Percentiles rank a stretch among this genome's conserved stretches.
Evolutionary conservation across 1,284 basidiomycete genomes (phyloP).

Genomic region (Crucibulum parvulum): DNA sequence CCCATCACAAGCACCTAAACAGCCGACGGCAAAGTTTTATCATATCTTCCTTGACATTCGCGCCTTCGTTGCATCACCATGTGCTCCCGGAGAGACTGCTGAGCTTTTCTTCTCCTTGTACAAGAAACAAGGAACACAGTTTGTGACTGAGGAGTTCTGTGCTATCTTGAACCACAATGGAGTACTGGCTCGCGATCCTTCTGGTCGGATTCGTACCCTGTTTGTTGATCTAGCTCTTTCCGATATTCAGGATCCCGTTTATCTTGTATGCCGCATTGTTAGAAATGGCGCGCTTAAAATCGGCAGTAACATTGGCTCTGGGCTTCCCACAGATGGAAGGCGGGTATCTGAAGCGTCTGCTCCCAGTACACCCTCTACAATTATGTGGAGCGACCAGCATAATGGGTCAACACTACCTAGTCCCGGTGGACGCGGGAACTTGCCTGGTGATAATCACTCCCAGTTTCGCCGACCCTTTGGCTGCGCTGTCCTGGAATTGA

Average conservation of each 20-base stretch:
- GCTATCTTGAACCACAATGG: slow-evolving; percentile 92
- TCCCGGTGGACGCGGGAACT: slow-evolving; percentile 26
- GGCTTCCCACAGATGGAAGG: slow-evolving; percentile 52
- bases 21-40: slow-evolving; percentile 75
- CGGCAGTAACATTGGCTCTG: slow-evolving; percentile 59
- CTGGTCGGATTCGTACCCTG: slow-evolving; percentile 78
- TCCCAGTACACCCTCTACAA: slow-evolving; percentile 17
- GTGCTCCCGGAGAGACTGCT: slow-evolving; percentile 88
- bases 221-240: slow-evolving; percentile 89
- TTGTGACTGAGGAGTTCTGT: slow-evolving; percentile 95
- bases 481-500: slow-evolving; percentile 90
- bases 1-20: slow-evolving; percentile 42
- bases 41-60: slow-evolving; percentile 91
- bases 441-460: slow-evolving; percentile 35
- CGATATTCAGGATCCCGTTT: slow-evolving; percentile 87
- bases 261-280: slow-evolving; percentile 90
- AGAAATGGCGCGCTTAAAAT: slow-evolving; percentile 89
- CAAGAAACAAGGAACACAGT: slow-evolving; percentile 83
- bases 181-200: slow-evolving; percentile 78
- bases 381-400: slow-evolving; percentile 22
- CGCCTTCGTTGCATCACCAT: slow-evolving; percentile 91
- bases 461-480: slow-evolving; percentile 90
- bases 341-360: slow-evolving; percentile 59
- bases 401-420: slow-evolving; percentile 11
- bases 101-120: slow-evolving; percentile 96